Evolutionary conservation across 305 asterid genomes (phyloP), one percentile per base, ranked within the genome.

Genomic region (Nicotiana rustica): DNA sequence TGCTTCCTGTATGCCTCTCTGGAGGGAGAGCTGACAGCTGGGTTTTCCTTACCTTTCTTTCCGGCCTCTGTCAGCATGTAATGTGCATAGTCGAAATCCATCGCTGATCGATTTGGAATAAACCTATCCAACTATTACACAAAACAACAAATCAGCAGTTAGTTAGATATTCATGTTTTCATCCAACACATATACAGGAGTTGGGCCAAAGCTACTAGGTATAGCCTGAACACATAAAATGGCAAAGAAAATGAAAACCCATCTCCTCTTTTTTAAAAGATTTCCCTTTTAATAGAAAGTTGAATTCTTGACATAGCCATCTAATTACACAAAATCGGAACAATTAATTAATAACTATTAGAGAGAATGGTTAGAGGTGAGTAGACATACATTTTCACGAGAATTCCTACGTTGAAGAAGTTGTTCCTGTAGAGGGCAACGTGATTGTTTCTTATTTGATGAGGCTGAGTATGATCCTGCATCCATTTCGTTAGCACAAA

Each of bases 51-150:
- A 89, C 93, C 97, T 88, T 93, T 93, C 86, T 88, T 87, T 78
- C 91, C 90, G 14, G 17, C 80, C 88, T 90, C 96, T 5, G 98
- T 92, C 10, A 95, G 92, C 98, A 95, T 95, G 90, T 88, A 91
- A 83, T 90, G 98, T 0, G 97, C 99, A 64, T 88, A 95, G 82
- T 93, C 98, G 10, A 94, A 90, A 83, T 95, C 98, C 92, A 95
- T 95, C 1, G 98, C 99, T 2, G 98, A 95, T 83, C 99, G 90
- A 81, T 95, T 95, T 9, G 99, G 99, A 60, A 94, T 94, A 89
- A 94, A 94, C 83, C 98, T 91, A 82, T 94, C 98, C 93, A 92
- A 87, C 98, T 93, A 92, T 64, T 49, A 77, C 75, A 71, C 81
- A 71, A 71, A 61, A 47, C 52, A 56, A 31, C 35, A 79, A 14